Conservation (phyloP, 108 stramenopile genomes). For the Seminavis robusta region DNA sequence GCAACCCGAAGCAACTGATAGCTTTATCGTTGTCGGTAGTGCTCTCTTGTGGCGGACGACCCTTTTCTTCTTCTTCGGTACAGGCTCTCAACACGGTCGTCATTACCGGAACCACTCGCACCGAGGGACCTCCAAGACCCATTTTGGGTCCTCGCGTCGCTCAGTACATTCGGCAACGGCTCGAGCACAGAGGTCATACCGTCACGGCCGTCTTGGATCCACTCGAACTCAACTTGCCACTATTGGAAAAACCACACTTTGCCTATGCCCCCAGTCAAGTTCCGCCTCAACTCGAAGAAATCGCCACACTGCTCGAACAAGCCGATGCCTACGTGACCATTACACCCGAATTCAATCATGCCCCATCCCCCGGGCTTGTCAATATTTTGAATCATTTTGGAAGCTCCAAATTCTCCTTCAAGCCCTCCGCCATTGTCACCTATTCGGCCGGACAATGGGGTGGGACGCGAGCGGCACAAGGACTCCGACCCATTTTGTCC, state of each 20-base stretch:
- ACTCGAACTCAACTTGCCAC: constrained; percentile 25
- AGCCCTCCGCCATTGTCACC: constrained; percentile 66
- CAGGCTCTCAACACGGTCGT: constrained; percentile 42
- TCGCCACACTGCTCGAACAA: constrained; percentile 25
- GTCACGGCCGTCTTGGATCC: constrained; percentile 47
- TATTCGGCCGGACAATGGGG: constrained; percentile 86
- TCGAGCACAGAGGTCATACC: constrained; percentile 43
- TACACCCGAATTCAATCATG: constrained; percentile 88
- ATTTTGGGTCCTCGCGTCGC: constrained; percentile 56
- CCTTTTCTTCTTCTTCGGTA: not conserved
- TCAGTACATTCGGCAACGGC: constrained; percentile 23
- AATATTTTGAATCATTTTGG: constrained; percentile 81
- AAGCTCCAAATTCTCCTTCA: constrained; percentile 56
- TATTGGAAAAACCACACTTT: constrained; percentile 73
- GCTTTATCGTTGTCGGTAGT: too few relatives aligned
- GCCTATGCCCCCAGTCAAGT: constrained; percentile 34
- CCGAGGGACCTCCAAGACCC: constrained; percentile 46
- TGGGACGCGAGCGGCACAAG: constrained; percentile 64
- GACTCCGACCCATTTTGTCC: constrained; percentile 53
- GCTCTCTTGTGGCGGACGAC: too few relatives aligned
- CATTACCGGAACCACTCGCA: constrained; percentile 58
- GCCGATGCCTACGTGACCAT: constrained; percentile 73
- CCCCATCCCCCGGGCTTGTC: constrained; percentile 64
- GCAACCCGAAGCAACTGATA: too few relatives aligned
- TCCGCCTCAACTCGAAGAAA: constrained; percentile 33